Conservation (phyloP, 2,329 filamentous ascomycete species). For the Cordyceps farinosa region DNA sequence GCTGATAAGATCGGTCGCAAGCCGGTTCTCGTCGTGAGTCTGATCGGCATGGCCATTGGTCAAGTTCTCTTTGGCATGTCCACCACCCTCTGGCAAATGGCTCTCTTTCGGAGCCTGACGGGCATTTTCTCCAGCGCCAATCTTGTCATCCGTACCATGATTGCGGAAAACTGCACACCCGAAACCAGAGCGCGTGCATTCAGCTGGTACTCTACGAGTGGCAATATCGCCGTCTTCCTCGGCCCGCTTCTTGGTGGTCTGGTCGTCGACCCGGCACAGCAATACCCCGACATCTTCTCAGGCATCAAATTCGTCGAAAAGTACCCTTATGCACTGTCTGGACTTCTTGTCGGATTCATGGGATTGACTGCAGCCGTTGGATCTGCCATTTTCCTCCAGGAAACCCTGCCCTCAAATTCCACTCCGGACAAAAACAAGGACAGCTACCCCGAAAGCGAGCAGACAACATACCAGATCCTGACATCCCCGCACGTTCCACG, state of each 20-base stretch:
- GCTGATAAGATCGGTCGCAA: slow-evolving; percentile 67
- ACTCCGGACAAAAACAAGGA: too few relatives aligned
- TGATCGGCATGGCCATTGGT: slow-evolving; percentile 59
- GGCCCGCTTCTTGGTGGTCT: slow-evolving; percentile 69
- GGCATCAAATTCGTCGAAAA: slow-evolving; percentile 42
- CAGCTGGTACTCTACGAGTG: slow-evolving; percentile 70
- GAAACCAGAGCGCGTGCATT: slow-evolving; percentile 71
- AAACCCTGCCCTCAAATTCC: slow-evolving; percentile 46
- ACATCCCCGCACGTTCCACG: slow-evolving; percentile 60
- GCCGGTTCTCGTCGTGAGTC: slow-evolving; percentile 64
- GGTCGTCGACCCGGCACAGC: slow-evolving; percentile 62
- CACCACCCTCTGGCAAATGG: slow-evolving; percentile 67
- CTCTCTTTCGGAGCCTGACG: slow-evolving; percentile 66
- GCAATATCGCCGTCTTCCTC: slow-evolving; percentile 70
- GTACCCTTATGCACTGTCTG: slow-evolving; percentile 46
- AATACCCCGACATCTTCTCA: slow-evolving; percentile 56
- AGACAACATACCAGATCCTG: slow-evolving; percentile 43
- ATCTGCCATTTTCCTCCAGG: slow-evolving; percentile 56
- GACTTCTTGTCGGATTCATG: slow-evolving; percentile 45
- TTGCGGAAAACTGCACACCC: slow-evolving; percentile 67
- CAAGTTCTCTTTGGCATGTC: slow-evolving; percentile 67
- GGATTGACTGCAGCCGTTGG: slow-evolving; percentile 50
- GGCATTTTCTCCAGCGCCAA: slow-evolving; percentile 72
- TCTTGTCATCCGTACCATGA: slow-evolving; percentile 73
- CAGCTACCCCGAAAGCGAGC: too few relatives aligned